A percentile compares a stretch with the other conserved stretches of the same genome.
phyloP scores from a whole-genome alignment of 2,329 filamentous ascomycete species.

The Samsoniella hepiali region DNA sequence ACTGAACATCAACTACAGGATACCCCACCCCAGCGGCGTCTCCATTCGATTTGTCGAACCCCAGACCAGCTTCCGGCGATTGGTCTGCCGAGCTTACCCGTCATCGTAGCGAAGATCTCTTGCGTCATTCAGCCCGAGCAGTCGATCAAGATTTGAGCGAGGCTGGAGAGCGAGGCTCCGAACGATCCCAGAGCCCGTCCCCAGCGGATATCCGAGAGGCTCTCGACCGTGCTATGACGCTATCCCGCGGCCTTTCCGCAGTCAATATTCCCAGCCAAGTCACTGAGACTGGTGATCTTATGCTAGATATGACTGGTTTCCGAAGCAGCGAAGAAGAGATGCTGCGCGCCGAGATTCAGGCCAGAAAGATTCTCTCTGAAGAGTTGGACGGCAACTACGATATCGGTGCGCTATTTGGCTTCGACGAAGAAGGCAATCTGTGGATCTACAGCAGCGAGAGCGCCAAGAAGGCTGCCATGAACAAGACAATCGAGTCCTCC shows the following conservation, averaged over 20 bases:
- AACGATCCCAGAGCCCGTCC: slow-evolving; percentile 73
- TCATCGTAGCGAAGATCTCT: slow-evolving; percentile 54
- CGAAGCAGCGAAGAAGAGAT: slow-evolving; percentile 93
- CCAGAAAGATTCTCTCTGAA: slow-evolving; percentile 86
- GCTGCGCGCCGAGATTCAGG: slow-evolving; percentile 86
- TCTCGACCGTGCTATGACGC: slow-evolving; percentile 73
- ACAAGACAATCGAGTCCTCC: slow-evolving; percentile 54
- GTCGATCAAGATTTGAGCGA: slow-evolving; percentile 35
- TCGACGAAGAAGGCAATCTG: slow-evolving; percentile 93
- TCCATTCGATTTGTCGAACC: slow-evolving; percentile 38
- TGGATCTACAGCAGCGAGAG: slow-evolving; percentile 99
- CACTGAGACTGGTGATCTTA: slow-evolving; percentile 89
- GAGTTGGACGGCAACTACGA: slow-evolving; percentile 94
- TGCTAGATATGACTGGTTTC: slow-evolving; percentile 97
- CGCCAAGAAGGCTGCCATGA: slow-evolving; percentile 83
- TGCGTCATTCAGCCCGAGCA: slow-evolving; percentile 45
- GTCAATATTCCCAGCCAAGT: slow-evolving; percentile 92
- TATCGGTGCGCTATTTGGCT: slow-evolving; percentile 90
- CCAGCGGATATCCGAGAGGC: slow-evolving; percentile 70
- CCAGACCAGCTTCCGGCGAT: slow-evolving; percentile 48
- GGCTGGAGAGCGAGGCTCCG: slow-evolving; percentile 43
- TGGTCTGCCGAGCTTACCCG: slow-evolving; percentile 45
- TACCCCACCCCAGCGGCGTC: slow-evolving; percentile 52
- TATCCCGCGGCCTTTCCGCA: slow-evolving; percentile 82
- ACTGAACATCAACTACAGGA: slow-evolving; percentile 32